Evolutionary conservation across 257 asterid genomes (phyloP).

Genomic region (Apocynum venetum): DNA sequence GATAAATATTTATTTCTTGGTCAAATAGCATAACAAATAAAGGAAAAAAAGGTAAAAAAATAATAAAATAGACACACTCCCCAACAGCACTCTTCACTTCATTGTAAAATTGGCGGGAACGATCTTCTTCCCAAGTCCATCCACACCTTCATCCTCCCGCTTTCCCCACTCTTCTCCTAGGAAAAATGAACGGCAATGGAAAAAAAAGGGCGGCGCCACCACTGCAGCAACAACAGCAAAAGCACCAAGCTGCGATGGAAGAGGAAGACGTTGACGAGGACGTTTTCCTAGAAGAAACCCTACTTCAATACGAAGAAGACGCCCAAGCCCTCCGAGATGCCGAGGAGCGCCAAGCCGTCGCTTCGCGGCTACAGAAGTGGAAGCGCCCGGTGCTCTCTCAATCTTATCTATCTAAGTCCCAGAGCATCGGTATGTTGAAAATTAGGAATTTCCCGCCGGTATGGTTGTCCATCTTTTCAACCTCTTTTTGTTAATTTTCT

Average conservation of each 20-base stretch:
- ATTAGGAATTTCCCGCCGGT: constrained; percentile 6
- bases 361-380: constrained; percentile 71
- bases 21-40: too few relatives aligned
- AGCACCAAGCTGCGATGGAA: constrained; percentile 57
- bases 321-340: constrained; percentile 40
- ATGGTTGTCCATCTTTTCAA: constrained; percentile 9
- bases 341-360: constrained; percentile 48
- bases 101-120: constrained; percentile 51
- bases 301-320: constrained; percentile 69
- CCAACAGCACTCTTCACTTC: background rate
- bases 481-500: constrained; percentile 7
- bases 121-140: background rate
- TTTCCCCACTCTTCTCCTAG: constrained; percentile 21
- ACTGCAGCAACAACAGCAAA: constrained; percentile 35
- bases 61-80: too few relatives aligned
- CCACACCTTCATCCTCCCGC: background rate
- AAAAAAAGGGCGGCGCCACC: constrained; percentile 59
- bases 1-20: too few relatives aligned
- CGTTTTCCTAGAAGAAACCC: constrained; percentile 76
- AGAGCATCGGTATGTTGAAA: constrained; percentile 48
- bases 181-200: constrained; percentile 43
- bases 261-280: constrained; percentile 93
- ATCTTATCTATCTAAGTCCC: constrained; percentile 43
- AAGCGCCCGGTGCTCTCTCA: constrained; percentile 64
- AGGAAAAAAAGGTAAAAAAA: too few relatives aligned